Evolutionary conservation across 1,284 basidiomycete species (phyloP), one percentile per base, ranked within the genome.

Genomic region (Vanrija sp.): DNA sequence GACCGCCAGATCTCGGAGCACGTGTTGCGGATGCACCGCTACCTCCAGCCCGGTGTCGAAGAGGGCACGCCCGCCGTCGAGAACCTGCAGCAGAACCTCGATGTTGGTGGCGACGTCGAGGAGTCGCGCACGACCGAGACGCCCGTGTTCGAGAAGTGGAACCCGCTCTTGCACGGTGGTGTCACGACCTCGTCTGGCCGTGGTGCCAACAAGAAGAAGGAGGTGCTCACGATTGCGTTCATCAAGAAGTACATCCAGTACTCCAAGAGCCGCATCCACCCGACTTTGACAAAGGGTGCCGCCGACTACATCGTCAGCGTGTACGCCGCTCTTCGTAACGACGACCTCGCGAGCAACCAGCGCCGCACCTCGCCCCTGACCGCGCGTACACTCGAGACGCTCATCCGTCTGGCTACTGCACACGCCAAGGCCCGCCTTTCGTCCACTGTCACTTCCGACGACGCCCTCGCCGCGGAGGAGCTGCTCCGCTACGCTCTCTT

Each of bases 161-260:
- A 98, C 75, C 93, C 95, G 15, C 82, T 98, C 9, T 78, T 99
- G 48, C 96, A 98, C 69, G 85, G 92, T 53, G 95, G 92, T 50
- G 79, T 88, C 44, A 80, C 79, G 2, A 77, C 79, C 16, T 82
- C 83, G 42, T 81, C 82, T 15, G 84, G 83, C 59, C 73, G 81
- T 54, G 82, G 82, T 58, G 77, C 68, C 45, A 70, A 70, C 56
- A 84, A 83, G 67, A 83, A 86, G 73, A 82, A 83, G 58, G 92
- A 98, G 75, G 86, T 99, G 36, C 81, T 99, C 43, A 91, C 86
- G 60, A 92, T 97, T 57, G 79, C 86, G 5, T 99, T 99, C 71
- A 85, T 98, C 71, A 99, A 99, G 77, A 98, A 98, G 78, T 98
- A 96, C 73, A 89, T 98, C 51, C 95, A 98, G 76, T 98, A 98